Percentiles rank a stretch among this genome's conserved stretches.
phyloP scores from a whole-genome alignment of 129 eudicot genomes.

The Escallonia herrerae region DNA sequence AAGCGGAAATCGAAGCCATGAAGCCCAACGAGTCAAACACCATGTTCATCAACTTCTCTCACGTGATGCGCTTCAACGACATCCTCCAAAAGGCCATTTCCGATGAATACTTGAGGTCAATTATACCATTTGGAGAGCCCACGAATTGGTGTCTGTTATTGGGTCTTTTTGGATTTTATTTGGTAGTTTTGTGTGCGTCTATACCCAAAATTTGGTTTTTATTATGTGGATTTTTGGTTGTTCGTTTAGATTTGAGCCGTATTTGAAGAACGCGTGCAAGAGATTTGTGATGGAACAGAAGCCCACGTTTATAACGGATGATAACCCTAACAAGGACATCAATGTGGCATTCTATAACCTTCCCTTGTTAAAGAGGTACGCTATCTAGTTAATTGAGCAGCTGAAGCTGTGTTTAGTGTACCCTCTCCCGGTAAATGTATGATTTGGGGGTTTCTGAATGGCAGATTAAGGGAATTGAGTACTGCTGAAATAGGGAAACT shows the following conservation, averaged over 20 bases:
- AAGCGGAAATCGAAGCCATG: conserved; percentile 76
- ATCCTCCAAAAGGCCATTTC: conserved; percentile 84
- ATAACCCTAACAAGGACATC: conserved; percentile 80
- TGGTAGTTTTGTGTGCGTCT: not conserved
- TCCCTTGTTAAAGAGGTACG: conserved; percentile 70
- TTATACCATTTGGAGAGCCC: not conserved
- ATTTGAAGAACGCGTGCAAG: conserved; percentile 85
- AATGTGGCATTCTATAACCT: conserved; percentile 81
- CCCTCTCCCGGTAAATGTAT: not conserved
- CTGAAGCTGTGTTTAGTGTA: not conserved
- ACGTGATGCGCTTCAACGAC: conserved; percentile 84
- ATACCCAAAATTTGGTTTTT: not conserved
- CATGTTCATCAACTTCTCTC: conserved; percentile 90
- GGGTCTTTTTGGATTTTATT: not conserved
- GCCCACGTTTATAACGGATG: conserved; percentile 74
- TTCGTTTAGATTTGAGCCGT: conserved; percentile 65
- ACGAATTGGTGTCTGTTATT: not conserved
- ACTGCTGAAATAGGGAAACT: conserved; percentile 85
- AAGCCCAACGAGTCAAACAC: conserved; percentile 70
- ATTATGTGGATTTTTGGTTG: conserved; percentile 3
- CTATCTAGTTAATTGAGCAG: no score
- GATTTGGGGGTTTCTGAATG: not conserved
- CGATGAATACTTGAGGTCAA: conserved; percentile 74
- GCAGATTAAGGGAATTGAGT: conserved; percentile 76
- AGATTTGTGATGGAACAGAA: conserved; percentile 76